A percentile compares a stretch with the other conserved stretches of the same genome.
phyloP scores from a whole-genome alignment of 768 basidiomycete species.

The Auriscalpium vulgare region DNA sequence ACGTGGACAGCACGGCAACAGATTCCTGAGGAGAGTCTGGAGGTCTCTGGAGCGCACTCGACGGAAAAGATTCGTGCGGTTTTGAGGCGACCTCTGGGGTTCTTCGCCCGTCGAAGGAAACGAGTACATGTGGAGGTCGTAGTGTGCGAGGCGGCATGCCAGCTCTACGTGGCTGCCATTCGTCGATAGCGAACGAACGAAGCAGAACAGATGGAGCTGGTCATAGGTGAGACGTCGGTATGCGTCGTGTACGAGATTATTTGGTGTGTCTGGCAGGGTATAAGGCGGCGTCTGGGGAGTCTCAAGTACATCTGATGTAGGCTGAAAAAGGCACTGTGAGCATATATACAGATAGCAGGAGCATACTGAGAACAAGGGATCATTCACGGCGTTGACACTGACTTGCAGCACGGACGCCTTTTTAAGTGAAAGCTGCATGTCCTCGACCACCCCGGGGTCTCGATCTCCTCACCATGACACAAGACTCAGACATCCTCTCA shows the following conservation, averaged over 20 bases:
- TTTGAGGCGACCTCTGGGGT: background rate
- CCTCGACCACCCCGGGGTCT: too few relatives aligned
- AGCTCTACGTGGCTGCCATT: slow-evolving; percentile 57
- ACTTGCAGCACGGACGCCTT: background rate
- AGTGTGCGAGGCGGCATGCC: slow-evolving; percentile 61
- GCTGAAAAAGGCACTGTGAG: background rate
- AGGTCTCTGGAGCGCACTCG: too few relatives aligned
- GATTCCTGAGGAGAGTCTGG: background rate
- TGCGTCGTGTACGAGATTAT: slow-evolving; percentile 51
- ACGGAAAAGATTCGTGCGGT: background rate
- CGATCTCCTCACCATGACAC: too few relatives aligned
- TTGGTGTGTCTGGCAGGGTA: slow-evolving; percentile 8
- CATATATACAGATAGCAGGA: background rate
- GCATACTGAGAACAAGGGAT: too few relatives aligned
- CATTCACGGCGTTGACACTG: too few relatives aligned
- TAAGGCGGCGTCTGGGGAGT: background rate
- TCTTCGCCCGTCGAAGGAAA: slow-evolving; percentile 31
- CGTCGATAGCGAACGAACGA: slow-evolving; percentile 61
- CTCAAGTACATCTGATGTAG: background rate
- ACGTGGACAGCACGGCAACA: background rate
- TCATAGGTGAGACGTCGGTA: slow-evolving; percentile 60
- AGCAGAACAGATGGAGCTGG: slow-evolving; percentile 70
- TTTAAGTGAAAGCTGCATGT: background rate
- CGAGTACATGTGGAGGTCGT: slow-evolving; percentile 69
- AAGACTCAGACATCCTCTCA: background rate